These are phyloP conservation scores for Podaxis rugospora DNA, from an alignment of 768 basidiomycete genomes.

Conservation along the genomic window DNA sequence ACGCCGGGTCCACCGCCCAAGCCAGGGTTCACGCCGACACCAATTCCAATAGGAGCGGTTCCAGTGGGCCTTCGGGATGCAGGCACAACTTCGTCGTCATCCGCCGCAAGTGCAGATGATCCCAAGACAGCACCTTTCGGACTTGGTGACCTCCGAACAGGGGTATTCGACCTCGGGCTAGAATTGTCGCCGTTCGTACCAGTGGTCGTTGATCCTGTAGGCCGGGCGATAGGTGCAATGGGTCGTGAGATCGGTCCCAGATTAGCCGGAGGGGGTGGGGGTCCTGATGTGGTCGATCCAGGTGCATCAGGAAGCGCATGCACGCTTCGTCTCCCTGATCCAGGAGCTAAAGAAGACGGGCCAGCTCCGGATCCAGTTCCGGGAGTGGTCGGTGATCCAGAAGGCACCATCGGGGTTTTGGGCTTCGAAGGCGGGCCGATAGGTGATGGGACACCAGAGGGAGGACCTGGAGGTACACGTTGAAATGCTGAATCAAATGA, in stretches of 20 bases:
- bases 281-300: not conserved
- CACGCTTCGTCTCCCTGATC: constrained; percentile 38
- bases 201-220: constrained; percentile 28
- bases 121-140: constrained; percentile 69
- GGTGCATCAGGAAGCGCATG: constrained; percentile 18
- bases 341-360: constrained; percentile 38
- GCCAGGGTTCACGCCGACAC: not conserved
- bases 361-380: constrained; percentile 22
- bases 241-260: constrained; percentile 63
- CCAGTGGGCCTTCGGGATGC: constrained; percentile 37
- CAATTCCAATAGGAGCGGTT: constrained; percentile 21
- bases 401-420: constrained; percentile 31
- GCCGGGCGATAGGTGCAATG: constrained; percentile 67
- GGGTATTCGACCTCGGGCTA: constrained; percentile 62
- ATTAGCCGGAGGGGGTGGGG: constrained; percentile 26
- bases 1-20: constrained; percentile 9
- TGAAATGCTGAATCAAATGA: constrained; percentile 51
- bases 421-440: constrained; percentile 55
- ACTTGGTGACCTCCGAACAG: constrained; percentile 41
- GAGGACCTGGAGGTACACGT: constrained; percentile 34
- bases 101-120: constrained; percentile 72
- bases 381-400: constrained; percentile 28
- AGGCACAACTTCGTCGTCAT: constrained; percentile 75
- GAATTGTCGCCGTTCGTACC: constrained; percentile 39
- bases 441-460: constrained; percentile 32